These are phyloP conservation scores for Ananas comosus DNA, from an alignment of 176 grass and related monocot genomes.

Conservation along the genomic window DNA sequence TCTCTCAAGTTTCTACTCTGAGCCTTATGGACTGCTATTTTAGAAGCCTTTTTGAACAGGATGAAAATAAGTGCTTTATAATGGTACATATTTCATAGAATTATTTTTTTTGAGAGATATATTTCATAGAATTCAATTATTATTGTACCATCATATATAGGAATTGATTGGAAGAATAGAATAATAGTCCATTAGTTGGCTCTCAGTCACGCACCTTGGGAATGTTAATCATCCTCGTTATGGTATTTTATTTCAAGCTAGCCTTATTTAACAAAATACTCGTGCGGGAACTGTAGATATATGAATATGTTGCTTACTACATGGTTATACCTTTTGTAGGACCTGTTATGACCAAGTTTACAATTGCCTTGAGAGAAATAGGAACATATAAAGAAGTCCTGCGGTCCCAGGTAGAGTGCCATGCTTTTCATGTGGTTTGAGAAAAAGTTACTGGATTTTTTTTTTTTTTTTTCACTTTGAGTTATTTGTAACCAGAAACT, in stretches of 20 bases:
- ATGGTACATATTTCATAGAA: too few species aligned
- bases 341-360: constrained; percentile 99
- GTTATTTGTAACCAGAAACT: too few species aligned
- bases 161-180: background rate
- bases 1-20: background rate
- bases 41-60: background rate
- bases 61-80: background rate
- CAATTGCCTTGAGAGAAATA: constrained; percentile 99
- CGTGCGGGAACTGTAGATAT: background rate
- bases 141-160: background rate
- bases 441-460: background rate
- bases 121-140: too few species aligned
- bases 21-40: background rate
- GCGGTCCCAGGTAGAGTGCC: constrained; percentile 66
- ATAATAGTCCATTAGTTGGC: background rate
- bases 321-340: constrained; percentile 32
- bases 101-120: too few species aligned
- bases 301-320: background rate
- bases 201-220: background rate
- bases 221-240: background rate
- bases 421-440: background rate
- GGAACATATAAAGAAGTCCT: constrained; percentile 98
- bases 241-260: background rate
- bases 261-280: background rate
- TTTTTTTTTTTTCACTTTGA: background rate